Percentiles rank a stretch among this genome's conserved stretches.
Conservation (phyloP, 2,329 filamentous ascomycete species). For the Neonectria faginata region DNA sequence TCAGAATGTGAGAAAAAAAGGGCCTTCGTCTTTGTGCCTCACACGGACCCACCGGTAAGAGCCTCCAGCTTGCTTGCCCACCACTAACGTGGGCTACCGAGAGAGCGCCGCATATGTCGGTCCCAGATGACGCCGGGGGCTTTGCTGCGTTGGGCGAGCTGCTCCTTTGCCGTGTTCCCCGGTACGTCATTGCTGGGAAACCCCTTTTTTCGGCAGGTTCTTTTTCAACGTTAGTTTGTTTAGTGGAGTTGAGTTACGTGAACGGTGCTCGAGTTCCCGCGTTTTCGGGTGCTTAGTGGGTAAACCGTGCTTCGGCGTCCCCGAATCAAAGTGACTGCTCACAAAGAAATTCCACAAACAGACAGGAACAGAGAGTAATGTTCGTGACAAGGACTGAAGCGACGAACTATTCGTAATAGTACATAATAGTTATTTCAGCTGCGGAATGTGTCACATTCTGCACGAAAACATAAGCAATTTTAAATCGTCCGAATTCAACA, state of each 20-base stretch:
- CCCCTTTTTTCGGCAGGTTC: not conserved
- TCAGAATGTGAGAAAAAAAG: not conserved
- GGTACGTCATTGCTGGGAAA: not conserved
- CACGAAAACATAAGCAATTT: not conserved
- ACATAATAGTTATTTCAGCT: too few species aligned
- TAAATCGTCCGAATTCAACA: not conserved
- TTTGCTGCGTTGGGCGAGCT: not conserved
- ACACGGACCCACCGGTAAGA: too few species aligned
- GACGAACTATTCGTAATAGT: too few species aligned
- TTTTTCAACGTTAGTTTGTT: not conserved
- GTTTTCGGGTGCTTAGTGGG: not conserved
- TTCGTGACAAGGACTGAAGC: not conserved
- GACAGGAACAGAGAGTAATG: not conserved
- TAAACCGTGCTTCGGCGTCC: not conserved
- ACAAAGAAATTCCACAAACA: not conserved
- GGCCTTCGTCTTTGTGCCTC: not conserved
- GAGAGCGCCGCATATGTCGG: not conserved
- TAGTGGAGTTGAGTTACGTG: not conserved
- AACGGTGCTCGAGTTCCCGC: not conserved
- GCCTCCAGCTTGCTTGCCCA: too few species aligned
- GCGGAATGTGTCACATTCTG: not conserved
- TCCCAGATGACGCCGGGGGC: not conserved
- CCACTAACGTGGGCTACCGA: not conserved
- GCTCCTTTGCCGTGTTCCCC: not conserved
- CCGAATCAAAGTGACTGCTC: conserved; percentile 1